Percentiles rank a stretch among this genome's conserved stretches.
Evolutionary conservation across 129 eudicot genomes (phyloP).

Genomic region (Chrysanthemum seticuspe): DNA sequence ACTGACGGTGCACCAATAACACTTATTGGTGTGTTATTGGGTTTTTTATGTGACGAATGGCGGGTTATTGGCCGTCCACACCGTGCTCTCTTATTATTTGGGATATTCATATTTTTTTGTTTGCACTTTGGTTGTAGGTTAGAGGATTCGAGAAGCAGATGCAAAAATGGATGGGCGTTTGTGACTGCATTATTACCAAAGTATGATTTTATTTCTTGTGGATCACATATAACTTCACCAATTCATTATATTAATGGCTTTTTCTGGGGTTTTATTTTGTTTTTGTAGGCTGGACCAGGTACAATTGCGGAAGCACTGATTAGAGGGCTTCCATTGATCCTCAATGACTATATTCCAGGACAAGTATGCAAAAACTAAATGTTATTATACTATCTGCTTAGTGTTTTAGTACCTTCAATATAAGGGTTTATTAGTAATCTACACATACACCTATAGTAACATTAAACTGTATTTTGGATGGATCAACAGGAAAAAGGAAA

Average conservation of each 20-base stretch:
- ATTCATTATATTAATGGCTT: neutral
- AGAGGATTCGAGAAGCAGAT: constrained; percentile 90
- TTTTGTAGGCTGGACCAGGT: constrained; percentile 89
- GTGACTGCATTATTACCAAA: constrained; percentile 95
- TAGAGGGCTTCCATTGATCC: constrained; percentile 94
- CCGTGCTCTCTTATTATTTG: no score
- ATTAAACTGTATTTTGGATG: neutral
- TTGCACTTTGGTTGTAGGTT: constrained; percentile 32
- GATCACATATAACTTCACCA: no score
- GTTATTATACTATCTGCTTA: neutral
- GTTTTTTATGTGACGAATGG: no score
- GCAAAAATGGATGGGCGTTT: constrained; percentile 99
- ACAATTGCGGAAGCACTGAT: constrained; percentile 96
- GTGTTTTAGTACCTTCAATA: neutral
- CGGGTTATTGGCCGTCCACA: no score
- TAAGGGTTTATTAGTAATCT: neutral
- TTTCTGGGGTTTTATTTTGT: neutral
- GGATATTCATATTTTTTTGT: no score
- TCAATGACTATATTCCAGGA: constrained; percentile 97
- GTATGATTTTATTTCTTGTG: constrained; percentile 31
- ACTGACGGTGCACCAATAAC: no score
- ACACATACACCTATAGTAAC: neutral
- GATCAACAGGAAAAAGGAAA: constrained; percentile 77
- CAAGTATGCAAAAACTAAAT: constrained; percentile 50
- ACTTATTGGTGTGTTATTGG: no score